phyloP scores from a whole-genome alignment of 345 rosid species.

The Acer campestre region DNA sequence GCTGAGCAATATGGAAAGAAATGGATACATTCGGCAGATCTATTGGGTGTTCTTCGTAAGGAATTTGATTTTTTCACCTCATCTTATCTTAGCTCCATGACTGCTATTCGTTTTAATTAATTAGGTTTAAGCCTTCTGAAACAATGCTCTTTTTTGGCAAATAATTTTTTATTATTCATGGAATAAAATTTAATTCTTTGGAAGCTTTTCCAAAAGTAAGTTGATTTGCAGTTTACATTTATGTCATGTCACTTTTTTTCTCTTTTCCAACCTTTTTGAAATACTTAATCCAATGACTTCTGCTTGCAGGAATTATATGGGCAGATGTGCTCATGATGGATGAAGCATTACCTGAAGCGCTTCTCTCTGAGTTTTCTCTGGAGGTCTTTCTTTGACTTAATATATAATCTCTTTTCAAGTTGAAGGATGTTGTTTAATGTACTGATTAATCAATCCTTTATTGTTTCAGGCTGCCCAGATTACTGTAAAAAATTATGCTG shows the following conservation, averaged over 20 bases:
- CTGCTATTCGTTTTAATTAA: background rate
- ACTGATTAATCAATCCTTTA: constrained; percentile 34
- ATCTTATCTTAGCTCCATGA: constrained; percentile 12
- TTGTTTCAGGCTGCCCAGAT: constrained; percentile 77
- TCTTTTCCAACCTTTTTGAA: constrained; percentile 17
- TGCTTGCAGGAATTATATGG: constrained; percentile 77
- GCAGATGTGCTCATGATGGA: constrained; percentile 84
- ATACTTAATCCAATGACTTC: constrained; percentile 27
- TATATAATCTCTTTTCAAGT: background rate
- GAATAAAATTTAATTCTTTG: constrained; percentile 9
- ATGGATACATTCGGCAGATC: constrained; percentile 55
- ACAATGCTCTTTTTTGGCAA: background rate
- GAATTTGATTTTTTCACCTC: constrained; percentile 26
- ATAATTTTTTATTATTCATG: background rate
- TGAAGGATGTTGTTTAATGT: constrained; percentile 12
- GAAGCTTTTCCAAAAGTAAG: background rate
- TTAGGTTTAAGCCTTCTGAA: background rate
- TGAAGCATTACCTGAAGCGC: constrained; percentile 76
- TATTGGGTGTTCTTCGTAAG: constrained; percentile 70
- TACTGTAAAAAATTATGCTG: constrained; percentile 68
- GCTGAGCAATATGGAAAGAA: constrained; percentile 58
- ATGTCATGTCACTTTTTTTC: constrained; percentile 15
- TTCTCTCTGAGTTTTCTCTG: constrained; percentile 65
- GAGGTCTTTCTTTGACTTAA: constrained; percentile 53
- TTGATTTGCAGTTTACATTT: constrained; percentile 11